Percentiles rank a stretch among this genome's conserved stretches.
Evolutionary conservation across 768 basidiomycete genomes (phyloP).

Genomic region (Scleroderma citrinum): DNA sequence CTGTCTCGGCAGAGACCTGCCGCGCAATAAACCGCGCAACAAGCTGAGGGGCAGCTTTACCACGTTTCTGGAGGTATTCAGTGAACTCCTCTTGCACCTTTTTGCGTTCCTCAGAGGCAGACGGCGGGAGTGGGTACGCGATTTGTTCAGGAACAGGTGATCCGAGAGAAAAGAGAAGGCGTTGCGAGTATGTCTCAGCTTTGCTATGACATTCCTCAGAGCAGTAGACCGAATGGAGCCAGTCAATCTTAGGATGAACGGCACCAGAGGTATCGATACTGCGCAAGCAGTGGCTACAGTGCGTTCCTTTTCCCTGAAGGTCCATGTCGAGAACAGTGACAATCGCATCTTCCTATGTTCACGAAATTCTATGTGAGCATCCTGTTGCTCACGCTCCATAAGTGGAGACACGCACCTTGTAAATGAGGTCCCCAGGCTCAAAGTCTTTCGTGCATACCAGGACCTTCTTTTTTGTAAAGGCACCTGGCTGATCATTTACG

Average conservation of each 20-base stretch:
- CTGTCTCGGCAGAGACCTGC: constrained; percentile 60
- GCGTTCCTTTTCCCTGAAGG: constrained; percentile 56
- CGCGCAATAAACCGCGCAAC: constrained; percentile 68
- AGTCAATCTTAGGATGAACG: constrained; percentile 43
- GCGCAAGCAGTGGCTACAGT: constrained; percentile 74
- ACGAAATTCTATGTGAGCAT: constrained; percentile 5
- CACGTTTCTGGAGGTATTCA: constrained; percentile 46
- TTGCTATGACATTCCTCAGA: constrained; percentile 58
- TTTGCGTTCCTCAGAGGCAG: constrained; percentile 39
- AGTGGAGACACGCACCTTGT: constrained; percentile 44
- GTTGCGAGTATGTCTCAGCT: constrained; percentile 55
- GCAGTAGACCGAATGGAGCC: constrained; percentile 61
- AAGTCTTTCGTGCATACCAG: constrained; percentile 65
- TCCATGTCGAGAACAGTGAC: constrained; percentile 68
- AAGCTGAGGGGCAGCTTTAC: constrained; percentile 45
- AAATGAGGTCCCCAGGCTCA: constrained; percentile 66
- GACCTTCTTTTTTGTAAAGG: constrained; percentile 39
- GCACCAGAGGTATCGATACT: constrained; percentile 41
- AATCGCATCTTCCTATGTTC: constrained; percentile 64
- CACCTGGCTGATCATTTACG: constrained; percentile 13
- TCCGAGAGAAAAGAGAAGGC: constrained; percentile 66
- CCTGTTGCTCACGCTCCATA: not conserved
- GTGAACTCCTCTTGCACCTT: constrained; percentile 57
- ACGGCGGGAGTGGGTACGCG: constrained; percentile 27
- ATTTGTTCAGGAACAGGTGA: constrained; percentile 47